Evolutionary conservation across 805 yeast genomes (phyloP).

Genomic region (Spathaspora boniae): DNA sequence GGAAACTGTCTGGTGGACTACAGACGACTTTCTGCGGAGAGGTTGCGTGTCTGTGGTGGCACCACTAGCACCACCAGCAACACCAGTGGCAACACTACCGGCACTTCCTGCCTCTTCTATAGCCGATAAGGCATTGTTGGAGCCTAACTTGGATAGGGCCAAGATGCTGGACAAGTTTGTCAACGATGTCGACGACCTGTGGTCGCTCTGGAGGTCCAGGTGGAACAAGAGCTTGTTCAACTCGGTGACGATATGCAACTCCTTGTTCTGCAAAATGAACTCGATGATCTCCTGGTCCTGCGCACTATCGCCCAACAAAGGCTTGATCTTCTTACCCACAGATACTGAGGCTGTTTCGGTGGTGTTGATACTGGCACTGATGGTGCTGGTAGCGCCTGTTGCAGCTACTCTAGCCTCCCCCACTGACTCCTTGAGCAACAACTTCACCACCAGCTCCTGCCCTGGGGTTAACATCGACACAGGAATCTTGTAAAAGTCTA

Average conservation of each 20-base stretch:
- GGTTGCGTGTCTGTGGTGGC: neutral
- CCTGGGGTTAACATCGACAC: conserved; percentile 12
- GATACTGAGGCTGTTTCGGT: no score
- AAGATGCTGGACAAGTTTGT: conserved; percentile 25
- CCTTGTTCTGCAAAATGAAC: conserved; percentile 30
- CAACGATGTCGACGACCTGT: conserved; percentile 27
- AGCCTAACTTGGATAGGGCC: conserved; percentile 18
- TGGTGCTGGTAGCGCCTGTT: neutral
- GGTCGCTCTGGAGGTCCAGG: conserved; percentile 28
- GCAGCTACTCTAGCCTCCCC: no score
- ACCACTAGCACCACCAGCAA: no score
- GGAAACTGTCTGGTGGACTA: conserved; percentile 21
- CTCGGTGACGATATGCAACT: conserved; percentile 34
- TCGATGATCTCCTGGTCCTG: conserved; percentile 28
- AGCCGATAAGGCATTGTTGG: conserved; percentile 18
- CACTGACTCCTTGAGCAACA: conserved; percentile 13
- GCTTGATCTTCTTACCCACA: conserved; percentile 28
- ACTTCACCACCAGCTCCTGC: conserved; percentile 18
- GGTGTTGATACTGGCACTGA: neutral
- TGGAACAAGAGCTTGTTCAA: conserved; percentile 32
- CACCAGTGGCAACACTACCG: no score
- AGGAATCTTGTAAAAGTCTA: conserved; percentile 34
- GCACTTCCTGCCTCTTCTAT: no score
- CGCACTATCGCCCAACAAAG: conserved; percentile 19
- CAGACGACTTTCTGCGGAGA: conserved; percentile 23